A percentile compares a stretch with the other conserved stretches of the same genome.
phyloP scores from a whole-genome alignment of 208 protist species.

The Novymonas esmeraldas region DNA sequence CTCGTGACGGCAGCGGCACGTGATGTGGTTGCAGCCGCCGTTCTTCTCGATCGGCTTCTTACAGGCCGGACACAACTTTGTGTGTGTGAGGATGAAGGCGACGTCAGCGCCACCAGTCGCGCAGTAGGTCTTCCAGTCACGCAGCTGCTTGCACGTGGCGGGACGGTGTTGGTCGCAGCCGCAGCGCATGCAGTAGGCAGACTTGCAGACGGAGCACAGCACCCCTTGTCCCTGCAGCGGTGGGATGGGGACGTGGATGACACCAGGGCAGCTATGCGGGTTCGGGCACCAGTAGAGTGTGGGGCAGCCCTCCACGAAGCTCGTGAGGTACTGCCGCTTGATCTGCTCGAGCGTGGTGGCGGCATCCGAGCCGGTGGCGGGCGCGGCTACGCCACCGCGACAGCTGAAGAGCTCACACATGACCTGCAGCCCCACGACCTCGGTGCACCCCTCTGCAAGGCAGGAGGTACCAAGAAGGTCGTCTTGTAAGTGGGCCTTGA shows the following conservation, averaged over 20 bases:
- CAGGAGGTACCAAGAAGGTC: slow-evolving; percentile 29
- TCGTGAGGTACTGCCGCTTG: slow-evolving; percentile 29
- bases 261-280: slow-evolving; percentile 47
- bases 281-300: slow-evolving; percentile 82
- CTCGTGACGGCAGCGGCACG: slow-evolving; percentile 75
- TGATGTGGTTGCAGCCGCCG: slow-evolving; percentile 94
- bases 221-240: slow-evolving; percentile 39
- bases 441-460: slow-evolving; percentile 22
- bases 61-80: slow-evolving; percentile 83
- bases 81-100: slow-evolving; percentile 59
- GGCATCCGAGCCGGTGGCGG: no score
- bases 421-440: slow-evolving; percentile 29
- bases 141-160: slow-evolving; percentile 52
- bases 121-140: slow-evolving; percentile 52
- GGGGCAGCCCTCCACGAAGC: slow-evolving; percentile 21
- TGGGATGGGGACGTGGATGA: slow-evolving; percentile 44
- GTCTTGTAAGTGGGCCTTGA: slow-evolving; percentile 18
- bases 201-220: slow-evolving; percentile 53
- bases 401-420: slow-evolving; percentile 23
- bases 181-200: slow-evolving; percentile 65
- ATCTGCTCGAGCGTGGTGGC: slow-evolving; percentile 7
- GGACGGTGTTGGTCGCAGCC: slow-evolving; percentile 40
- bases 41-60: slow-evolving; percentile 88
- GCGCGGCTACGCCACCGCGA: not conserved
- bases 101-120: slow-evolving; percentile 52